These are phyloP conservation scores for Tetrahymena borealis DNA, from an alignment of 73 alveolate species.

Conservation along the genomic window DNA sequence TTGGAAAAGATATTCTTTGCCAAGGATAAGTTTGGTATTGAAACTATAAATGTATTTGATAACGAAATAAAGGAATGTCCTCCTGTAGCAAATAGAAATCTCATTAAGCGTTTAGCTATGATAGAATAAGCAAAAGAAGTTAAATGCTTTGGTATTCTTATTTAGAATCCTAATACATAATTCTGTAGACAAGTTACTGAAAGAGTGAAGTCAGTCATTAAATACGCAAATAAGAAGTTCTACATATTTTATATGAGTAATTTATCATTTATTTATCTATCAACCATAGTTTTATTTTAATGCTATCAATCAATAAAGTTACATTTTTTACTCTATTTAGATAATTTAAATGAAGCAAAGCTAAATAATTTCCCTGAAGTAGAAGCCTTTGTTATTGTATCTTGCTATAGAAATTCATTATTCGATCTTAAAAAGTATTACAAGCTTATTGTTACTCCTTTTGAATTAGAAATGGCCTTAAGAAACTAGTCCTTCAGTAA, in stretches of 20 bases:
- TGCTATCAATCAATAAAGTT: neutral
- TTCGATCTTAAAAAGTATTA: slow-evolving; percentile 30
- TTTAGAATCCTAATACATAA: slow-evolving; percentile 23
- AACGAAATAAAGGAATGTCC: neutral
- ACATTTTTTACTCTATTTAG: neutral
- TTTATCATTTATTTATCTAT: too few species aligned
- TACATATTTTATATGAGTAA: slow-evolving; percentile 31
- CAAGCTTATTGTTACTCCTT: slow-evolving; percentile 30
- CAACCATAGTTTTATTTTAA: neutral
- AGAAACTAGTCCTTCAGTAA: neutral
- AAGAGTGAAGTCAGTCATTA: neutral
- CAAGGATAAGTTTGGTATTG: slow-evolving; percentile 5
- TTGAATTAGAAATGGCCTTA: slow-evolving; percentile 25
- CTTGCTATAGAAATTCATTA: slow-evolving; percentile 20
- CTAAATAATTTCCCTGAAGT: slow-evolving; percentile 36
- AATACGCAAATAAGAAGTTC: slow-evolving; percentile 9
- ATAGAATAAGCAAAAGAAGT: slow-evolving; percentile 28
- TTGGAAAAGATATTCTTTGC: neutral
- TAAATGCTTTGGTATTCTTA: slow-evolving; percentile 21
- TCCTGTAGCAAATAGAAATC: slow-evolving; percentile 2
- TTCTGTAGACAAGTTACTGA: slow-evolving; percentile 4
- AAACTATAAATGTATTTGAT: neutral
- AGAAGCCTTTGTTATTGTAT: slow-evolving; percentile 23
- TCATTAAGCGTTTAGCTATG: slow-evolving; percentile 5
- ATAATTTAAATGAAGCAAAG: slow-evolving; percentile 25